phyloP scores from a whole-genome alignment of 78 protist genomes.

The Polysphondylium violaceum region DNA sequence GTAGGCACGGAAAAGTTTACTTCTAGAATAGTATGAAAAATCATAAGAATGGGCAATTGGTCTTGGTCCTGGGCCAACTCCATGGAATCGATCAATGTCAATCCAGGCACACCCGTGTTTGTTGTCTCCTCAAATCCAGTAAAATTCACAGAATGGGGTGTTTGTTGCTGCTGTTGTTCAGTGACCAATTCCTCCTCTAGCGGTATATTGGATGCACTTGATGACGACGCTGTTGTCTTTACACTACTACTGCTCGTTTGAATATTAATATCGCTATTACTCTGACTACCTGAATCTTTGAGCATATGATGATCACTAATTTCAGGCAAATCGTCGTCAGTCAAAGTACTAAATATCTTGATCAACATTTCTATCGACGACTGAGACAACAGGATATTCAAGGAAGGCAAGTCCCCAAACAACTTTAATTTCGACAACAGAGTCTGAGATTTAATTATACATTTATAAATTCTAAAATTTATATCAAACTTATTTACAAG shows the following conservation, averaged over 20 bases:
- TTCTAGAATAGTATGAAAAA: constrained; percentile 59
- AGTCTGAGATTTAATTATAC: constrained; percentile 76
- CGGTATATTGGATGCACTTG: too few relatives aligned
- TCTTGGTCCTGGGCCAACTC: constrained; percentile 52
- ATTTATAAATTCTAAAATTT: constrained; percentile 60
- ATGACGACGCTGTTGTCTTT: too few relatives aligned
- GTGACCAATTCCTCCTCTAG: background rate
- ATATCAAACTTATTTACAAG: constrained; percentile 67
- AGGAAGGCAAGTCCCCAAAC: constrained; percentile 65
- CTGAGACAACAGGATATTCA: constrained; percentile 52
- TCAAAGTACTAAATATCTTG: constrained; percentile 16
- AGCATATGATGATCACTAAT: background rate
- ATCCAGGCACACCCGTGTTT: background rate
- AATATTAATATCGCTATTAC: background rate
- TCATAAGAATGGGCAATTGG: constrained; percentile 68
- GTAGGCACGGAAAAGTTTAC: constrained; percentile 38
- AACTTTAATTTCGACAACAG: constrained; percentile 52
- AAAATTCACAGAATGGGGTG: too few relatives aligned
- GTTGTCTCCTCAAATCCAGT: too few relatives aligned
- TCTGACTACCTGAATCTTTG: background rate
- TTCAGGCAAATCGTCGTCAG: constrained; percentile 47
- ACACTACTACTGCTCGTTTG: too few relatives aligned
- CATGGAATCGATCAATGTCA: constrained; percentile 9
- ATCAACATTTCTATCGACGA: constrained; percentile 39
- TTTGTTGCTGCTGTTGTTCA: background rate